These are phyloP conservation scores for Cafeteria roenbergensis DNA, from an alignment of 108 stramenopile species.

Conservation along the genomic window DNA sequence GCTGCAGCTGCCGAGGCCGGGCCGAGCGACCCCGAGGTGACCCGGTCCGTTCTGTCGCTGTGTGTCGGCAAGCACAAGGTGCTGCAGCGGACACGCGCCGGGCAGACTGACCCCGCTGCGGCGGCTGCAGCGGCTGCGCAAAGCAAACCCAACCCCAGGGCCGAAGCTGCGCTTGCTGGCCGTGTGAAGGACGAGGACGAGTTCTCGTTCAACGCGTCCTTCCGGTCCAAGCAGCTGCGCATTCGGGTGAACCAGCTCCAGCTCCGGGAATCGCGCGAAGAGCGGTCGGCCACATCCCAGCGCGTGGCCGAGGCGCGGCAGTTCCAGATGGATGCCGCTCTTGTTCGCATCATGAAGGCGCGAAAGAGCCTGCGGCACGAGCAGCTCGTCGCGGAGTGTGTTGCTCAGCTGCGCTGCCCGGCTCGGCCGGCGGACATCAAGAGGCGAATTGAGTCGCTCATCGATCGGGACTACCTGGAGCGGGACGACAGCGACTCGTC, in stretches of 20 bases:
- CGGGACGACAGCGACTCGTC: slow-evolving; percentile 66
- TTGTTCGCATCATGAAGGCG: slow-evolving; percentile 95
- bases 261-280: slow-evolving; percentile 72
- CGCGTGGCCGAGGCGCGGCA: slow-evolving; percentile 73
- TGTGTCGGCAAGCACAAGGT: slow-evolving; percentile 51
- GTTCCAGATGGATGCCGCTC: slow-evolving; percentile 84
- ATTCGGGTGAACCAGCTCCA: slow-evolving; percentile 86
- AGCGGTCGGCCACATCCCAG: slow-evolving; percentile 74
- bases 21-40: slow-evolving; percentile 68
- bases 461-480: slow-evolving; percentile 95
- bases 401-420: slow-evolving; percentile 78
- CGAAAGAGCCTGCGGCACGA: slow-evolving; percentile 78
- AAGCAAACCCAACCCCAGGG: slow-evolving; percentile 49
- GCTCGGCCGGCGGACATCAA: slow-evolving; percentile 70
- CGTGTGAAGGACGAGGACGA: slow-evolving; percentile 61
- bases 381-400: slow-evolving; percentile 67
- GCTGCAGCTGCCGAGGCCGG: slow-evolving; percentile 48
- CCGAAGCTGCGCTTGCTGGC: too few relatives aligned
- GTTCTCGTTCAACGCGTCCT: slow-evolving; percentile 62
- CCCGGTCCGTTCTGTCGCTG: slow-evolving; percentile 65
- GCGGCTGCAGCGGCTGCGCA: too few relatives aligned
- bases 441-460: slow-evolving; percentile 84
- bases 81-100: too few relatives aligned
- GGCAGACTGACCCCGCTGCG: too few relatives aligned
- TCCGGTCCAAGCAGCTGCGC: slow-evolving; percentile 64